A percentile compares a stretch with the other conserved stretches of the same genome.
Evolutionary conservation across 495 filamentous ascomycete species (phyloP).

Genomic region (Tuber borchii): DNA sequence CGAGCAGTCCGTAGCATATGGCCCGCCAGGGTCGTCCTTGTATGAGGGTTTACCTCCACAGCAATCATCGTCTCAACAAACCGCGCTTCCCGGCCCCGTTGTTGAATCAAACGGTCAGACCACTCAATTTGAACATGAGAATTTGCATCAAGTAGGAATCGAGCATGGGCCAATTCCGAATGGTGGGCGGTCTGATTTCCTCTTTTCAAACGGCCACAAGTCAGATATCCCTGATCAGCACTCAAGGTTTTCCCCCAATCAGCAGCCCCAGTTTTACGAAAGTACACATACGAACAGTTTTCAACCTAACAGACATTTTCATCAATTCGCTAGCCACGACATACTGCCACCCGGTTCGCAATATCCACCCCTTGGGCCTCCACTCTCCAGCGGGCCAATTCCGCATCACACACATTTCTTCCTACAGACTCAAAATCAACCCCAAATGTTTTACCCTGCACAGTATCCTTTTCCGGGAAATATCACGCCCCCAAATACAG

Average conservation of each 20-base stretch:
- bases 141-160: background rate
- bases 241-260: constrained; percentile 28
- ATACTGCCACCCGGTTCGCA: constrained; percentile 13
- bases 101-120: background rate
- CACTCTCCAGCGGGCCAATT: constrained; percentile 11
- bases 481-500: constrained; percentile 39
- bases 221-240: constrained; percentile 9
- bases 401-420: constrained; percentile 25
- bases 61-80: background rate
- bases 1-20: background rate
- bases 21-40: background rate
- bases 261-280: constrained; percentile 28
- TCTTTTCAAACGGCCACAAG: background rate
- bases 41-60: background rate
- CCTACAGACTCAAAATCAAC: constrained; percentile 10
- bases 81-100: background rate
- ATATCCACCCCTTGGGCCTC: constrained; percentile 27
- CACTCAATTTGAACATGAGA: background rate
- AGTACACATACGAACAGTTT: constrained; percentile 24
- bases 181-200: background rate
- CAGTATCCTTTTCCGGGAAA: constrained; percentile 23
- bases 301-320: constrained; percentile 24
- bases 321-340: constrained; percentile 19
- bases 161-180: background rate
- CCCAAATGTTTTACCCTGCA: constrained; percentile 13